Conservation (phyloP, 306 rosid species). For the Quercus wislizeni region DNA sequence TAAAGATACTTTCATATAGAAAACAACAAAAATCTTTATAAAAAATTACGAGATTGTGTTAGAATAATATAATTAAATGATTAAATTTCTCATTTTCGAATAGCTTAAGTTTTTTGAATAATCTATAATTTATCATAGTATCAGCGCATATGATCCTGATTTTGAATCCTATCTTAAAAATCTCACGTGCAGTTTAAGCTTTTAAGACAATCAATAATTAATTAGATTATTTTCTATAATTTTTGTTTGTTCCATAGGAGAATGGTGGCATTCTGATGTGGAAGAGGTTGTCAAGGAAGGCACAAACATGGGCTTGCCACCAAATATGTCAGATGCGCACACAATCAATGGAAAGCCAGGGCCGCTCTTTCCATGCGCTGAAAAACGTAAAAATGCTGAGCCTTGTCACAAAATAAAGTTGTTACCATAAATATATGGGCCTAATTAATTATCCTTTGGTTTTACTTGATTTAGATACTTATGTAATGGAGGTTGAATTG, state of each 20-base stretch:
- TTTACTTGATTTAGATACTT: conserved; percentile 52
- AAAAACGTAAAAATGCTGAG: conserved; percentile 56
- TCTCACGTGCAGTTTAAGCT: too few relatives aligned
- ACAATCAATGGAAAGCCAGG: conserved; percentile 94
- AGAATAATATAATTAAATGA: too few relatives aligned
- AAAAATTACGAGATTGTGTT: too few relatives aligned
- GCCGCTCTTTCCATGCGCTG: conserved; percentile 84
- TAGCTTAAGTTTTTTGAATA: too few relatives aligned
- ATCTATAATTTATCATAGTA: too few relatives aligned
- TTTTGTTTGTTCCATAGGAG: conserved; percentile 34
- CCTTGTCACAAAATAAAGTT: background rate
- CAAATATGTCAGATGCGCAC: conserved; percentile 88
- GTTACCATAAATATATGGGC: too few relatives aligned
- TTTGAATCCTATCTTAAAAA: too few relatives aligned
- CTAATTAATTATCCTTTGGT: background rate
- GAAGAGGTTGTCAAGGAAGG: conserved; percentile 73
- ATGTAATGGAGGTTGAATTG: conserved; percentile 65
- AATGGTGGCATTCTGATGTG: conserved; percentile 87
- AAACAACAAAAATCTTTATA: background rate
- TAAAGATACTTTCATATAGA: background rate
- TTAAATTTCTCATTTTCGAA: too few relatives aligned
- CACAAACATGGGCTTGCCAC: conserved; percentile 64
- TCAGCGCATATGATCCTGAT: too few relatives aligned
- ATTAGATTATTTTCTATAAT: background rate
- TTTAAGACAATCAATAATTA: background rate